Base-by-base conservation (phyloP, 805 yeast genomes). In the Starmerella bombicola region DNA sequence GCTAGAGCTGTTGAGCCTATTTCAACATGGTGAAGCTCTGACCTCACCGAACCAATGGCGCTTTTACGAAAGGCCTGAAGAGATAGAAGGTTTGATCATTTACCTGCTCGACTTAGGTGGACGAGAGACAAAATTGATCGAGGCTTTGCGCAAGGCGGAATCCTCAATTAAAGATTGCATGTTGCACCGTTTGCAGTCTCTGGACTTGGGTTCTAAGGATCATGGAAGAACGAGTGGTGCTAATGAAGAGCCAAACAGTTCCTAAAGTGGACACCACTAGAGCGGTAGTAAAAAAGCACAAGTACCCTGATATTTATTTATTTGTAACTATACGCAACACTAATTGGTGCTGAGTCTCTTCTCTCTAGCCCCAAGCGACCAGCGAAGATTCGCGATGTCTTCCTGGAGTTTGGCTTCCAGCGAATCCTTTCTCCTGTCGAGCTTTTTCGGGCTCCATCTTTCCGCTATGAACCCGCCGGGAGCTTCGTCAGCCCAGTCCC, bases 391-490 rank as follows among this genome's bases (percentile, higher is more conserved):
- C 17, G 10, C n/a, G 10, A 17, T 21, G 23, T 39, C 35, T 19
- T 45, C 45, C 8, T 20, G 17, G 3, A 13, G 36, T 33, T 46
- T 47, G 9, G 18, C 12, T n/a, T 24, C 5, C 18, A 26, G 31
- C 3, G 44, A 26, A 4, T 10, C 20, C 17, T 19, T 10, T 8
- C 56, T 47, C 7, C 31, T 24, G 16, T 43, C 36, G 8, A 35
- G 29, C 35, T 46, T 43, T 40, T 62, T 65, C 28, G 64, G 64
- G 44, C 63, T 66, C 80, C 79, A 74, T 35, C 61, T 61, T 33
- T 66, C 68, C 0, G 78, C 75, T 31, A 60, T 50, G 45, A 68
- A 65, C 0, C 75, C 76, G 18, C 44, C 42, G 3, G 35, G 43
- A 2, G 44, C 39, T 16, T 23, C 12, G 9, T 48, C 51, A 1